Evolutionary conservation across 345 rosid genomes (phyloP).

Genomic region (Combretum micranthum): DNA sequence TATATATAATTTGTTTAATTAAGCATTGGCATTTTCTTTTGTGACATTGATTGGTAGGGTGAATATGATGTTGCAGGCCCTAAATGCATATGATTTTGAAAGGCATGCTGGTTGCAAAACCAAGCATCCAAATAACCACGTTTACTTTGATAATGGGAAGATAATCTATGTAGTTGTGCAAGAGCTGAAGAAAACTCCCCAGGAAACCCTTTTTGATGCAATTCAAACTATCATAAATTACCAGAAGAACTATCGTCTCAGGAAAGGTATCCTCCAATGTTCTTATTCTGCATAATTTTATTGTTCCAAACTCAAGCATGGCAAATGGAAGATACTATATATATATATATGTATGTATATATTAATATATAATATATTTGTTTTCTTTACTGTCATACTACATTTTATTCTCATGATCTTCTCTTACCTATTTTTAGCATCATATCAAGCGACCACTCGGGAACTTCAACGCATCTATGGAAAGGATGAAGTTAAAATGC

Average conservation of each 20-base stretch:
- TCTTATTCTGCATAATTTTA: too few species aligned
- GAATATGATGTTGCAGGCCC: slow-evolving; percentile 29
- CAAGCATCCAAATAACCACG: slow-evolving; percentile 64
- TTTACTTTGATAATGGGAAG: slow-evolving; percentile 64
- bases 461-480: slow-evolving; percentile 63
- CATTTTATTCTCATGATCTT: background rate
- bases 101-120: slow-evolving; percentile 68
- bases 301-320: background rate
- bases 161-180: slow-evolving; percentile 59
- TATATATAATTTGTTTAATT: background rate
- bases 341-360: too few species aligned
- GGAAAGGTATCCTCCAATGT: slow-evolving; percentile 36
- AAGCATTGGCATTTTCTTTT: slow-evolving; percentile 2
- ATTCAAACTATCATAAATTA: slow-evolving; percentile 47
- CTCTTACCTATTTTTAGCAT: slow-evolving; percentile 28
- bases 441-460: slow-evolving; percentile 57
- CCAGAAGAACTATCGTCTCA: slow-evolving; percentile 44
- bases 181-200: slow-evolving; percentile 57
- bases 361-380: too few species aligned
- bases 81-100: slow-evolving; percentile 62
- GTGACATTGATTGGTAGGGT: background rate
- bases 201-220: slow-evolving; percentile 44
- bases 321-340: background rate
- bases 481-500: slow-evolving; percentile 27
- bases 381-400: background rate